Base-by-base conservation (phyloP, 345 rosid species). In the Cardamine chenopodiifolia region DNA sequence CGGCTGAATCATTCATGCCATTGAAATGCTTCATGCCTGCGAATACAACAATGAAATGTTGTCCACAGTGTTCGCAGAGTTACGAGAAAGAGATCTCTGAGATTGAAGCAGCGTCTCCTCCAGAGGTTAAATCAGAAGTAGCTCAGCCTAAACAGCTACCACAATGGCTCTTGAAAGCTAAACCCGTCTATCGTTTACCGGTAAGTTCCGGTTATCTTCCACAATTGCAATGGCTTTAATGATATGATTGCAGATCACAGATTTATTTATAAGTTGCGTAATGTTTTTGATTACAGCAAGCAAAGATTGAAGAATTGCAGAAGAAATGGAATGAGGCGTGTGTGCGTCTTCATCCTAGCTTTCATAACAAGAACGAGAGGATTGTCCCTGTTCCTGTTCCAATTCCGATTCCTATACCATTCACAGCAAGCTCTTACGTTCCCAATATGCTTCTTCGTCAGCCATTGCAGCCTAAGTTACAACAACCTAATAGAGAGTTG, bases 291-390 rank as follows among this genome's bases (percentile, higher is more conserved):
- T 28, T 77, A 40, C 50, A 72, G 77, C 50, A 66, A 1, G 73
- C 50, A 11, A 78, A 78, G 73, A 34, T 66, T 66, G 73, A 71
- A 56, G 97, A 90, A 55, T 72, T 96, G 74, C 94, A 88, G 71
- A 92, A 85, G 85, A 92, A 90, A 80, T 96, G 99, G 99, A 85
- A 83, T 14, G 89, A 92, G 35, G 66, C 81, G 8, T 96, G 99
- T 80, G 49, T 72, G 79, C 85, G 42, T 39, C 82, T 83, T 45
- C 99, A 95, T 82, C 96, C 97, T 49, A 81, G 76, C 56, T 80
- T 86, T 68, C 96, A 89, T 76, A 66, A 42, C 52, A 81, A 83
- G 55, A 50, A 80, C 2, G 95, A 90, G 74, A 85, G 91, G 80
- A 78, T 65, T 17, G 73, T 72, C 59, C 69, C 77, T n/a, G 77